Evolutionary conservation across 345 rosid species (phyloP).

Genomic region (Gossypium australe): DNA sequence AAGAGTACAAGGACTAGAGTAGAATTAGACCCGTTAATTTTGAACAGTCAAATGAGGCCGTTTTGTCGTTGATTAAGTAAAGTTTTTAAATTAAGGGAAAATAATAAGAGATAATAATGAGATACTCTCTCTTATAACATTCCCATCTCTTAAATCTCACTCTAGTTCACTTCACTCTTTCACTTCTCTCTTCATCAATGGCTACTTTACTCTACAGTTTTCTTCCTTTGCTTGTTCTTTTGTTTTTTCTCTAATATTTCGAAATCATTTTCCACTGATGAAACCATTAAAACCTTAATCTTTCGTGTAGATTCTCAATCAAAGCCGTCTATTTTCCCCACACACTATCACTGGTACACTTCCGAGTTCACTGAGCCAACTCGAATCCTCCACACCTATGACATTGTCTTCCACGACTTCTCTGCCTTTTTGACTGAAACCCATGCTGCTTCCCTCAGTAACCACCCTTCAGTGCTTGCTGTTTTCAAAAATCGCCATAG

Average conservation of each 20-base stretch:
- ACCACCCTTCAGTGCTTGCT: conserved; percentile 64
- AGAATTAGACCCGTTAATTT: neutral
- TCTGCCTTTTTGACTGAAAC: conserved; percentile 52
- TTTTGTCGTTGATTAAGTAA: neutral
- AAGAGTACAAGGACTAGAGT: neutral
- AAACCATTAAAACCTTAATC: conserved; percentile 52
- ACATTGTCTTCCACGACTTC: conserved; percentile 93
- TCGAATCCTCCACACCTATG: conserved; percentile 69
- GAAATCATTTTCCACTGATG: conserved; percentile 19
- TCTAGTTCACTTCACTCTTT: conserved; percentile 22
- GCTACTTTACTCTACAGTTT: conserved; percentile 15
- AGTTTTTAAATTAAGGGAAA: neutral
- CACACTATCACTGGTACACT: conserved; percentile 81
- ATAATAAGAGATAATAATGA: neutral
- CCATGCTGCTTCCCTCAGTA: conserved; percentile 39
- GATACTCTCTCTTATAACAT: conserved; percentile 13
- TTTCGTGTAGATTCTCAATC: conserved; percentile 60
- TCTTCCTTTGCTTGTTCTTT: conserved; percentile 18
- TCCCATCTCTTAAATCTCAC: neutral
- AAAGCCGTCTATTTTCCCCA: conserved; percentile 76
- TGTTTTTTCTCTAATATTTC: neutral
- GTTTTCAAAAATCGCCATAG: conserved; percentile 65
- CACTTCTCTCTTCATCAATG: conserved; percentile 25
- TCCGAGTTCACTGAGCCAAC: conserved; percentile 58
- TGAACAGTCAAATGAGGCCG: neutral